Conservation (phyloP, 2,329 filamentous ascomycete species). For the Aulographum hederae region DNA sequence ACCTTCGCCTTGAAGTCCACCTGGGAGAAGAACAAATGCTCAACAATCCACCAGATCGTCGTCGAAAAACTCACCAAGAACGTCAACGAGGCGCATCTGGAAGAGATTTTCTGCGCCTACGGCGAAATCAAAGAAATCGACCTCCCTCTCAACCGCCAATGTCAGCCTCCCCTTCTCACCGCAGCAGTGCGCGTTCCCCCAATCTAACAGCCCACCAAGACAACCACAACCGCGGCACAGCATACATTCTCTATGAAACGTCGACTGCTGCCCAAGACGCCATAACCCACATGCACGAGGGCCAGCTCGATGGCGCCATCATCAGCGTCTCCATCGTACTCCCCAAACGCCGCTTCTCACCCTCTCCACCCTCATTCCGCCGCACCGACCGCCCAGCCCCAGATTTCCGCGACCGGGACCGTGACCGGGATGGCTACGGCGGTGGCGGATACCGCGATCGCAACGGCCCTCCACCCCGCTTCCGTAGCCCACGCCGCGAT, state of each 20-base stretch:
- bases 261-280: constrained; percentile 69
- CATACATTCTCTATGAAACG: constrained; percentile 71
- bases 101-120: constrained; percentile 82
- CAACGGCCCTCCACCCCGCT: constrained; percentile 18
- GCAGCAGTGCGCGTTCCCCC: constrained; percentile 13
- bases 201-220: constrained; percentile 29
- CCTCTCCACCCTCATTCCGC: constrained; percentile 55
- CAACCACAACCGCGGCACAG: constrained; percentile 79
- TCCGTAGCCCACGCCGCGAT: neutral
- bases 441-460: constrained; percentile 11
- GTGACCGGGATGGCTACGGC: neutral
- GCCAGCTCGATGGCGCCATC: constrained; percentile 68
- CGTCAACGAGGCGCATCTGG: constrained; percentile 70
- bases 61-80: constrained; percentile 94
- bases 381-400: constrained; percentile 30
- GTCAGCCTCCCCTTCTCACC: no score
- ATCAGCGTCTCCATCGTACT: constrained; percentile 82
- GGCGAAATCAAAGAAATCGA: constrained; percentile 75
- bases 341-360: constrained; percentile 65
- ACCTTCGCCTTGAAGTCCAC: neutral
- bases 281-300: constrained; percentile 94
- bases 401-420: neutral
- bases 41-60: constrained; percentile 50
- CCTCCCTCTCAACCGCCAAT: constrained; percentile 72
- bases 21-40: constrained; percentile 1